Base-by-base conservation (phyloP, 129 eudicot genomes). In the Arctium minus region DNA sequence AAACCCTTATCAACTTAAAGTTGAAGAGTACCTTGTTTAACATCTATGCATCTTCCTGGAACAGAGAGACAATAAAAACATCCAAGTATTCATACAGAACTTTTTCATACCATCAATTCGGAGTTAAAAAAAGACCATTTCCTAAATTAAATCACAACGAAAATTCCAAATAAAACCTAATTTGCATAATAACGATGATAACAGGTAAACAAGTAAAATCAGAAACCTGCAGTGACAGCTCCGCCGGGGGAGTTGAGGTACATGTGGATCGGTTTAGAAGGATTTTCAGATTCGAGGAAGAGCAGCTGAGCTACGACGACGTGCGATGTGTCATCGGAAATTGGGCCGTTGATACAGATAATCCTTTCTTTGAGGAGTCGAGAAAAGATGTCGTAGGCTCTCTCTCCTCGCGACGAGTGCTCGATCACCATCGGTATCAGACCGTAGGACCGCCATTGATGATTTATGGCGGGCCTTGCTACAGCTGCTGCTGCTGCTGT, bases 361-460 rank as follows among this genome's bases (percentile, higher is more conserved):
- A 94, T 92, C 2, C 97, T 82, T 74, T 94, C 98, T 80, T 94
- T 94, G 53, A 94, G 91, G 5, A 94, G 89, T 22, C 98, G 90
- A 27, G 98, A 94, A 91, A 94, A 94, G 48, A 94, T 94, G 85
- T 94, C 98, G 89, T 94, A 94, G 44, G 98, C 98, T 70, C 98
- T 84, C 85, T 94, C 98, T 12, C 97, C 98, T 56, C 98, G 85
- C n/a, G 98, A 88, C 0, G 97, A 92, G 70, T 92, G 97, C 84
- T 94, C 98, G 4, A 94, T 94, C 76, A 94, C 98, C 98, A 94
- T 94, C 2, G 98, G 98, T 0, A 94, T 90, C 7, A 94, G 79
- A 64, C 91, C 83, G 87, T 94, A 94, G 5, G 87, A 76, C 42
- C 91, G 77, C 74, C 82, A 64, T 78, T 78, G 82, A 50, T 70